These are phyloP conservation scores for Pseudocercospora vitis DNA, from an alignment of 2,329 filamentous ascomycete species.

Conservation along the genomic window DNA sequence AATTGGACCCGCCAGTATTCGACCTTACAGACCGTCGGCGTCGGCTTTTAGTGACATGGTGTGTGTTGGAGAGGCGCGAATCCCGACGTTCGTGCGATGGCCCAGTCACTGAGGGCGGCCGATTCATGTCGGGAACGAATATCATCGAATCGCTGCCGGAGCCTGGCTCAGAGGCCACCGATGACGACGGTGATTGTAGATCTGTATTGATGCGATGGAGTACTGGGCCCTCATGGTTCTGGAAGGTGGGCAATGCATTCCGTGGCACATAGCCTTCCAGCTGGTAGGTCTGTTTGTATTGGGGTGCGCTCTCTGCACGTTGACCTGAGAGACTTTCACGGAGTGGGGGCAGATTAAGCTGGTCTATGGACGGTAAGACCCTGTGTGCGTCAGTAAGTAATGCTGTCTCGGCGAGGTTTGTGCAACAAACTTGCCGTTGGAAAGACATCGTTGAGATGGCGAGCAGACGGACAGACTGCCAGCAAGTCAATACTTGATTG, in stretches of 20 bases:
- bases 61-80: slow-evolving; percentile 10
- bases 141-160: slow-evolving; percentile 16
- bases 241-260: slow-evolving; percentile 7
- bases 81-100: slow-evolving; percentile 3
- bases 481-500: background rate
- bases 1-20: background rate
- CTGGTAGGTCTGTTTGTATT: no score
- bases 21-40: background rate
- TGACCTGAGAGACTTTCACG: no score
- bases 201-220: slow-evolving; percentile 11
- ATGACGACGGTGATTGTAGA: slow-evolving; percentile 11
- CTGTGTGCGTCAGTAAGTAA: no score
- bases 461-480: slow-evolving; percentile 3
- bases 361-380: no score
- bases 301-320: no score
- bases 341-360: no score
- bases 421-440: background rate
- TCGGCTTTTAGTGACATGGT: background rate
- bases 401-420: no score
- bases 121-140: slow-evolving; percentile 19
- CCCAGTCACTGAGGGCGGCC: slow-evolving; percentile 13
- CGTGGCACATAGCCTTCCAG: no score
- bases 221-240: background rate
- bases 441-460: background rate
- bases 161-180: slow-evolving; percentile 8